Conservation (phyloP, 768 basidiomycete species). For the Boletus rubroflammeus region DNA sequence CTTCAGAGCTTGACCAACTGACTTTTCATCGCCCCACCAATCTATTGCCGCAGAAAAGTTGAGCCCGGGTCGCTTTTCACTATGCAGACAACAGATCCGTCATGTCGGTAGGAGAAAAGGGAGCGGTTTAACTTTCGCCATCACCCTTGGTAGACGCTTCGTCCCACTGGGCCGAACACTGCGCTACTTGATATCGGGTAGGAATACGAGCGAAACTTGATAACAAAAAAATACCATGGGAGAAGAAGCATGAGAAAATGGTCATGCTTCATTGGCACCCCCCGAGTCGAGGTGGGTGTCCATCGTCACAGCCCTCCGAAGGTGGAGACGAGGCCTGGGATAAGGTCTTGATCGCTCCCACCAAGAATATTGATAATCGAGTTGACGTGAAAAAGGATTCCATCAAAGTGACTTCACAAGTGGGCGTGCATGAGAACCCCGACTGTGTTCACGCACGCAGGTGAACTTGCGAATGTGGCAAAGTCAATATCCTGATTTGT, state of each 20-base stretch:
- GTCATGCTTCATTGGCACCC: neutral
- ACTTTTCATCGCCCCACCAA: neutral
- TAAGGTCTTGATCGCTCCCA: slow-evolving; percentile 5
- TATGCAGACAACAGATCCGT: neutral
- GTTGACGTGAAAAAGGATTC: neutral
- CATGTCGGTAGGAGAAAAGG: neutral
- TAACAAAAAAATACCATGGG: slow-evolving; percentile 2
- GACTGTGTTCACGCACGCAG: neutral
- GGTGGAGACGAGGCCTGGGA: neutral
- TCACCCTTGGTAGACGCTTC: too few relatives aligned
- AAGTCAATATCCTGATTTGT: neutral
- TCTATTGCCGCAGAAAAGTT: neutral
- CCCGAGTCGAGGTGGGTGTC: neutral
- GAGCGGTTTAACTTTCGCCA: neutral
- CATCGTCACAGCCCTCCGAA: neutral
- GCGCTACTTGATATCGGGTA: neutral
- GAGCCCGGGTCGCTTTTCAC: neutral
- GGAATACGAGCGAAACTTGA: neutral
- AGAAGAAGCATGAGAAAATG: slow-evolving; percentile 1
- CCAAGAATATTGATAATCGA: neutral
- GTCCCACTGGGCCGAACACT: neutral
- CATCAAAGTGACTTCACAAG: neutral
- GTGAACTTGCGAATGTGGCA: neutral
- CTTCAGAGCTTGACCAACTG: neutral
- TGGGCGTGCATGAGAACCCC: neutral